phyloP scores from a whole-genome alignment of 1,139 yeast genomes.

The Suhomyces yuchorum region DNA sequence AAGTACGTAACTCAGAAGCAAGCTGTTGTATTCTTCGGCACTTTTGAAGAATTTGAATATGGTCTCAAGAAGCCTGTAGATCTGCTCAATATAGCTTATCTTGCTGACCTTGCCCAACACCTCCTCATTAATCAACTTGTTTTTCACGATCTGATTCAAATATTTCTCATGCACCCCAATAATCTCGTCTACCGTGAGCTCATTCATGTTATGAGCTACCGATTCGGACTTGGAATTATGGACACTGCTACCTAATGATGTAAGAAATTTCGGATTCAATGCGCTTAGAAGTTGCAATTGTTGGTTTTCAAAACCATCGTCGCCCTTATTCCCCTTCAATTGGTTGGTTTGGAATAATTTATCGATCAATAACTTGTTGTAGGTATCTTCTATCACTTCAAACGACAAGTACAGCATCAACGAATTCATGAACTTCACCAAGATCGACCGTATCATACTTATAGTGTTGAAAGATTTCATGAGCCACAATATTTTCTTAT shows the following conservation, averaged over 20 bases:
- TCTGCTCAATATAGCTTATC: slow-evolving; percentile 44
- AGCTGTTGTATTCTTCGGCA: slow-evolving; percentile 45
- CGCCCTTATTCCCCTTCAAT: slow-evolving; percentile 12
- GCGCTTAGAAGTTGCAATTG: slow-evolving; percentile 18
- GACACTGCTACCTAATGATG: slow-evolving; percentile 10
- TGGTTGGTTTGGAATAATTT: slow-evolving; percentile 24
- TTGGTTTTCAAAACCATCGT: slow-evolving; percentile 13
- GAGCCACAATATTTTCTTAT: slow-evolving; percentile 30
- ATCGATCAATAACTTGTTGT: slow-evolving; percentile 28
- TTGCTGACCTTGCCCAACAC: slow-evolving; percentile 44
- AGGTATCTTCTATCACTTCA: slow-evolving; percentile 53
- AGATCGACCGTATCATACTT: slow-evolving; percentile 47
- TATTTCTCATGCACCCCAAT: slow-evolving; percentile 44
- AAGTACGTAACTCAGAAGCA: slow-evolving; percentile 31
- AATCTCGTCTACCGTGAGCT: slow-evolving; percentile 52
- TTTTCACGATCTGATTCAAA: slow-evolving; percentile 38
- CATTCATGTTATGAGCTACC: slow-evolving; percentile 20
- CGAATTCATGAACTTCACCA: slow-evolving; percentile 47
- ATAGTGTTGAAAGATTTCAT: slow-evolving; percentile 40
- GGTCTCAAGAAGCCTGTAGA: slow-evolving; percentile 45
- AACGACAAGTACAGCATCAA: slow-evolving; percentile 46
- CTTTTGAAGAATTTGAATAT: slow-evolving; percentile 47
- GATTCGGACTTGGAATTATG: slow-evolving; percentile 6
- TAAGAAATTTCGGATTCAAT: slow-evolving; percentile 18
- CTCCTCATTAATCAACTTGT: slow-evolving; percentile 40